Percentiles rank a stretch among this genome's conserved stretches.
These are phyloP conservation scores for Carex pumila DNA, from an alignment of 176 grass and related monocot genomes.

Conservation along the genomic window DNA sequence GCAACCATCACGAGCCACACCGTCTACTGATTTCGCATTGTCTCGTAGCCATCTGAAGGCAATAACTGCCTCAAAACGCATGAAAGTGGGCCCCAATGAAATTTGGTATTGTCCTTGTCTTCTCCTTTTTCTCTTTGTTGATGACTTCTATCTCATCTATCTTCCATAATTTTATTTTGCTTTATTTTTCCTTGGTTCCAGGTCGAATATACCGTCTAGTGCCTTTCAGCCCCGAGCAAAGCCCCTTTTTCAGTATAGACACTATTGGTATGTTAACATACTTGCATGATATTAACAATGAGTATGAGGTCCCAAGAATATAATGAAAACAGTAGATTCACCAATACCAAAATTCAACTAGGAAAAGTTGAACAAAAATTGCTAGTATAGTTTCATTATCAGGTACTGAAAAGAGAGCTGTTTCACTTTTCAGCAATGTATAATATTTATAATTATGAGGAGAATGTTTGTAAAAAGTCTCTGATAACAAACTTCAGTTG, in stretches of 20 bases:
- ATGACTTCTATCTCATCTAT: slow-evolving; percentile 1
- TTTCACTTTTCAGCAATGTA: not conserved
- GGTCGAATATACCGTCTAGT: slow-evolving; percentile 75
- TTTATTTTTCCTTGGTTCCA: slow-evolving; percentile 32
- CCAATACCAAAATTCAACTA: not conserved
- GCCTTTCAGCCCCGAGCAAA: slow-evolving; percentile 85
- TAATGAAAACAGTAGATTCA: not conserved
- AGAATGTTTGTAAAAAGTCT: not conserved
- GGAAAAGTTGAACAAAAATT: not conserved
- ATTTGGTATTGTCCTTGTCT: slow-evolving; percentile 63
- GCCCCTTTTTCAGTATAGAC: slow-evolving; percentile 89
- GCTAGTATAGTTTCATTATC: not conserved
- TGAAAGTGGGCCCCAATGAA: slow-evolving; percentile 83
- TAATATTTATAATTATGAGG: not conserved
- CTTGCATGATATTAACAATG: not conserved
- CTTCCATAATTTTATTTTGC: not conserved
- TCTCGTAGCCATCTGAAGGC: slow-evolving; percentile 85
- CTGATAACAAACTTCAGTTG: slow-evolving; percentile 1
- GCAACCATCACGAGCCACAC: slow-evolving; percentile 64
- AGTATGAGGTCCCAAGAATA: not conserved
- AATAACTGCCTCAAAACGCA: slow-evolving; percentile 90
- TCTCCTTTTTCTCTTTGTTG: not conserved
- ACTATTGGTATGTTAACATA: slow-evolving; percentile 68
- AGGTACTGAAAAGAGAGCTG: not conserved
- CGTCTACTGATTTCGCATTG: slow-evolving; percentile 52